Percentiles rank a stretch among this genome's conserved stretches.
phyloP scores from a whole-genome alignment of 257 asterid genomes.

The Fraxinus anomala region DNA sequence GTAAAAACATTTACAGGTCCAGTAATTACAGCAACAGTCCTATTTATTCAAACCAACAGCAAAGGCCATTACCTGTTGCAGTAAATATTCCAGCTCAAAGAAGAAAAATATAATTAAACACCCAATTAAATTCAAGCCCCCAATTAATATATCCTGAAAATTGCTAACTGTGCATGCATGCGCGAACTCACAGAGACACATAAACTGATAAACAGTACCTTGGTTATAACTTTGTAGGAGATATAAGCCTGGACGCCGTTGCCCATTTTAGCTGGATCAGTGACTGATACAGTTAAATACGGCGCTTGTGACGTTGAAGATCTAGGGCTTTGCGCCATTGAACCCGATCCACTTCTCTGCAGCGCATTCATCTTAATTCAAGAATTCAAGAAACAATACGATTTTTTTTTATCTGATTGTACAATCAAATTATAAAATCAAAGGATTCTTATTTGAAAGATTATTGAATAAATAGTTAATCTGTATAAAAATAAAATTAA shows the following conservation, averaged over 20 bases:
- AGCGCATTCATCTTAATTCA: conserved; percentile 43
- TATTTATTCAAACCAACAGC: neutral
- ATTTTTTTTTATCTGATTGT: neutral
- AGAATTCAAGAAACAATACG: neutral
- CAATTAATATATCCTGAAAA: conserved; percentile 11
- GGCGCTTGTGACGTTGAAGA: conserved; percentile 76
- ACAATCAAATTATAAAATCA: neutral
- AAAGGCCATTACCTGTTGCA: neutral
- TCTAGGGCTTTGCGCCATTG: conserved; percentile 78
- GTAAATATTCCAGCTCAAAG: conserved; percentile 7
- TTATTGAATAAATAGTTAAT: neutral
- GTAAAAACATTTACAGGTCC: neutral
- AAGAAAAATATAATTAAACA: neutral
- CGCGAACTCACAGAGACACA: conserved; percentile 5
- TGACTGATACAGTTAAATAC: conserved; percentile 72
- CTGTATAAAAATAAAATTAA: neutral
- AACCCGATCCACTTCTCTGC: conserved; percentile 78
- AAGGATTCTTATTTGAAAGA: neutral
- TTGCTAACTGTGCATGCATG: conserved; percentile 5
- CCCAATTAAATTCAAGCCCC: conserved; percentile 12
- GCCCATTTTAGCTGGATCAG: conserved; percentile 99
- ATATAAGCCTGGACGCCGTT: conserved; percentile 96
- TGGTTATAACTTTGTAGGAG: conserved; percentile 95
- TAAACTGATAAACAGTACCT: conserved; percentile 43
- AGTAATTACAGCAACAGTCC: neutral